A percentile compares a stretch with the other conserved stretches of the same genome.
These are phyloP conservation scores for Phytophthora quininea DNA, from an alignment of 352 stramenopile species.

Conservation along the genomic window DNA sequence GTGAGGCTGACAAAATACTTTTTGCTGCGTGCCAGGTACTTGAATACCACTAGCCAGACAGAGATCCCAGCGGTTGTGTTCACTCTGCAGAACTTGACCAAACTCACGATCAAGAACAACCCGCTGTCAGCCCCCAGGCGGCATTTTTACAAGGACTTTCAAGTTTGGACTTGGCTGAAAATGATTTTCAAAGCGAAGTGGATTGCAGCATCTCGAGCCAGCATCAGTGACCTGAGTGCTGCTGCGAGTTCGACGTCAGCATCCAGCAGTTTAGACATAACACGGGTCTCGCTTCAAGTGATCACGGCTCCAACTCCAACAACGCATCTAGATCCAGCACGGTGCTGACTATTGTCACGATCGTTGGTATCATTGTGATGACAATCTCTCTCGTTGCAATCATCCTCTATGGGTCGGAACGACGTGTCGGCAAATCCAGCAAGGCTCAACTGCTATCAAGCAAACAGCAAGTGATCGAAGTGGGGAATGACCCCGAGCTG, in stretches of 20 bases:
- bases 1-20: neutral
- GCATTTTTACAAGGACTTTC: constrained; percentile 21
- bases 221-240: neutral
- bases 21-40: constrained; percentile 12
- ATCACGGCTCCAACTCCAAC: neutral
- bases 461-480: constrained; percentile 9
- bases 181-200: constrained; percentile 10
- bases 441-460: constrained; percentile 5
- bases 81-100: constrained; percentile 17
- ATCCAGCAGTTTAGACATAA: neutral
- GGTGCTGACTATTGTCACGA: constrained; percentile 1
- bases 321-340: constrained; percentile 1
- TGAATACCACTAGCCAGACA: constrained; percentile 24
- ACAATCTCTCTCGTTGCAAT: neutral
- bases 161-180: constrained; percentile 19
- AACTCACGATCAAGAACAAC: constrained; percentile 22
- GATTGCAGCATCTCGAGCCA: constrained; percentile 19
- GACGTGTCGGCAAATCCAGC: neutral
- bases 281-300: neutral
- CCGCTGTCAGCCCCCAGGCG: constrained; percentile 16
- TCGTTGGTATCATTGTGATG: constrained; percentile 1
- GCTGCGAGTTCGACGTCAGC: neutral
- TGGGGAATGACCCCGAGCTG: constrained; percentile 31
- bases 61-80: constrained; percentile 28
- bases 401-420: too few relatives aligned